A percentile compares a stretch with the other conserved stretches of the same genome.
These are phyloP conservation scores for Botrytis aclada DNA, from an alignment of 2,329 filamentous ascomycete genomes.

Conservation along the genomic window DNA sequence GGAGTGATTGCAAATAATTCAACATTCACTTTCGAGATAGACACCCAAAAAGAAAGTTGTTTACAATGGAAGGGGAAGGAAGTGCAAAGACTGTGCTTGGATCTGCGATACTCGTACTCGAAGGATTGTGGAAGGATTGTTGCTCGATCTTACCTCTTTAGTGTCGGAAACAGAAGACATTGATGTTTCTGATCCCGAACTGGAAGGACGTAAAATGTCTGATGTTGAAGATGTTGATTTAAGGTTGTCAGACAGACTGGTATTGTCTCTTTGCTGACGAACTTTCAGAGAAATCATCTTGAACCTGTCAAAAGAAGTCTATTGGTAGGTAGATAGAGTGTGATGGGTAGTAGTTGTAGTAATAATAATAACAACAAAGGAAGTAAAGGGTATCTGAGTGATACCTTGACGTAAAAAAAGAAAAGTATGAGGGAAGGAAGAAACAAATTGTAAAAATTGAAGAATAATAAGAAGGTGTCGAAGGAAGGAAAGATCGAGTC, in stretches of 20 bases:
- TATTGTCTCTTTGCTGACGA: background rate
- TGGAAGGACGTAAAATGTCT: background rate
- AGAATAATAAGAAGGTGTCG: background rate
- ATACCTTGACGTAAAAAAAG: background rate
- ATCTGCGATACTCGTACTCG: background rate
- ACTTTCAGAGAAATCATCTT: slow-evolving; percentile 3
- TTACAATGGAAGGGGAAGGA: background rate
- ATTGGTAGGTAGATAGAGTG: background rate
- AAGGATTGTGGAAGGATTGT: background rate
- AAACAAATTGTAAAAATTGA: background rate
- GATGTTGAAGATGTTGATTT: background rate
- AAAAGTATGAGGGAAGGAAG: background rate
- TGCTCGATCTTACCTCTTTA: background rate
- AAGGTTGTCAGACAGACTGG: background rate
- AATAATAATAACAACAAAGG: background rate
- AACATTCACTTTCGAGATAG: background rate
- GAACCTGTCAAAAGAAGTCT: background rate
- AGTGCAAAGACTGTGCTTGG: background rate
- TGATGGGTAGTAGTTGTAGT: background rate
- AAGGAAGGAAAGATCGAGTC: background rate
- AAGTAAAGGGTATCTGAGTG: background rate
- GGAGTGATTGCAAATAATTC: background rate
- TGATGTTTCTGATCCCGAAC: background rate
- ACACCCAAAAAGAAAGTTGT: background rate
- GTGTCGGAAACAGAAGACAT: background rate